phyloP scores from a whole-genome alignment of 2,329 filamentous ascomycete species.

The Cercospora janseana region DNA sequence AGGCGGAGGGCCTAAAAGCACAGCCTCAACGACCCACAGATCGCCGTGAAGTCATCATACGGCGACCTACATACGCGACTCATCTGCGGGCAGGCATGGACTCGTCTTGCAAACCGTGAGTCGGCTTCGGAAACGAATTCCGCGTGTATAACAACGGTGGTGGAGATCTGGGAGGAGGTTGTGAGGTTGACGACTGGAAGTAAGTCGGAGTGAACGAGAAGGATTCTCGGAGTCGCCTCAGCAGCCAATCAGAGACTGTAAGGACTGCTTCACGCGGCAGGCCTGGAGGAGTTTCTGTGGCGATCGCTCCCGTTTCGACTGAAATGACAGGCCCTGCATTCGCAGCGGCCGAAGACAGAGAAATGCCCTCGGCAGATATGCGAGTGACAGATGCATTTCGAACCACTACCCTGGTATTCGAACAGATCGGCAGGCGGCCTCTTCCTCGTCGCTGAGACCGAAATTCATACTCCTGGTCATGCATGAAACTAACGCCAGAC shows the following conservation, averaged over 20 bases:
- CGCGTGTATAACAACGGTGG: neutral
- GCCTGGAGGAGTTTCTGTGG: no score
- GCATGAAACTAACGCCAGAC: conserved; percentile 18
- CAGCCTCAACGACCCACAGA: conserved; percentile 19
- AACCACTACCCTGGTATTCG: conserved; percentile 13
- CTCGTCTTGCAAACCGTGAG: no score
- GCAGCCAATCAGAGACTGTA: neutral
- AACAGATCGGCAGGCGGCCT: conserved; percentile 21
- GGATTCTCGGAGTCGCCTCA: neutral
- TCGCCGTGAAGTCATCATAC: conserved; percentile 7
- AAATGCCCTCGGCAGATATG: neutral
- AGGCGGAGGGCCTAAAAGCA: conserved; percentile 7
- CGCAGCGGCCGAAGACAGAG: conserved; percentile 14
- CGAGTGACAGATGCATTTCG: conserved; percentile 14
- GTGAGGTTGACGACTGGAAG: neutral
- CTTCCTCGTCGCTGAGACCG: conserved; percentile 23
- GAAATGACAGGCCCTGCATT: conserved; percentile 5
- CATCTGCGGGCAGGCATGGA: neutral
- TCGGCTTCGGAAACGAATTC: neutral
- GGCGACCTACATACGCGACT: neutral
- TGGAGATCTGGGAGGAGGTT: neutral
- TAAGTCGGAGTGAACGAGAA: neutral
- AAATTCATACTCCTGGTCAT: conserved; percentile 1
- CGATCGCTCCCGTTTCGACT: conserved; percentile 1
- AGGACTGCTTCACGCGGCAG: neutral